These are phyloP conservation scores for Diutina ranongensis DNA, from an alignment of 1,139 yeast genomes.

Conservation along the genomic window DNA sequence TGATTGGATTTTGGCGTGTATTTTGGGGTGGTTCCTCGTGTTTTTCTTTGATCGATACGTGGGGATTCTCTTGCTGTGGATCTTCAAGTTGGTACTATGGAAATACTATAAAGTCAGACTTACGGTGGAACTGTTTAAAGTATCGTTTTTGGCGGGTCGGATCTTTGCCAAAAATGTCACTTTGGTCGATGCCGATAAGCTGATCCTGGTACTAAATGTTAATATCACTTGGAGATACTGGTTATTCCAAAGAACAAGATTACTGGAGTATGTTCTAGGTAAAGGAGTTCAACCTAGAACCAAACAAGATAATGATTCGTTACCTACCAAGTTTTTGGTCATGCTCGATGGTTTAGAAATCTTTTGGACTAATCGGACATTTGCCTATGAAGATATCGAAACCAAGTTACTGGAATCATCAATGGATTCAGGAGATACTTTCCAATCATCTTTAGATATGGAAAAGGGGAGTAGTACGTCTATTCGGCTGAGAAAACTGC, in stretches of 20 bases:
- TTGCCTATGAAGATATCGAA: conserved; percentile 61
- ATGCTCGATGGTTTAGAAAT: conserved; percentile 70
- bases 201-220: conserved; percentile 59
- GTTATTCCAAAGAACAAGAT: conserved; percentile 43
- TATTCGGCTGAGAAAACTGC: not conserved
- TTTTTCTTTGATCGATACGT: conserved; percentile 68
- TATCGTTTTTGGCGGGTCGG: conserved; percentile 77
- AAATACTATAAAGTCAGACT: conserved; percentile 41
- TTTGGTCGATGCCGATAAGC: conserved; percentile 57
- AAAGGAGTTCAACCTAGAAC: not conserved
- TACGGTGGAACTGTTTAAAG: conserved; percentile 58
- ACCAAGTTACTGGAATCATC: conserved; percentile 19
- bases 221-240: conserved; percentile 87
- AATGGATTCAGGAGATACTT: not conserved
- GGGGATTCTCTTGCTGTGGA: conserved; percentile 47
- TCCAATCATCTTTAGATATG: not conserved
- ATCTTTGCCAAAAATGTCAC: conserved; percentile 66
- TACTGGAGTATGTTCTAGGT: conserved; percentile 23
- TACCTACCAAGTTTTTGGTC: conserved; percentile 51
- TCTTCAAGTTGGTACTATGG: conserved; percentile 55
- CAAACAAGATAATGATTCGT: conserved; percentile 26
- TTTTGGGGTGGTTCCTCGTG: conserved; percentile 50
- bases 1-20: conserved; percentile 66
- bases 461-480: not conserved
- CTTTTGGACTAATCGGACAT: conserved; percentile 67